Conservation (phyloP, 305 asterid species). For the Fraxinus paxiana region DNA sequence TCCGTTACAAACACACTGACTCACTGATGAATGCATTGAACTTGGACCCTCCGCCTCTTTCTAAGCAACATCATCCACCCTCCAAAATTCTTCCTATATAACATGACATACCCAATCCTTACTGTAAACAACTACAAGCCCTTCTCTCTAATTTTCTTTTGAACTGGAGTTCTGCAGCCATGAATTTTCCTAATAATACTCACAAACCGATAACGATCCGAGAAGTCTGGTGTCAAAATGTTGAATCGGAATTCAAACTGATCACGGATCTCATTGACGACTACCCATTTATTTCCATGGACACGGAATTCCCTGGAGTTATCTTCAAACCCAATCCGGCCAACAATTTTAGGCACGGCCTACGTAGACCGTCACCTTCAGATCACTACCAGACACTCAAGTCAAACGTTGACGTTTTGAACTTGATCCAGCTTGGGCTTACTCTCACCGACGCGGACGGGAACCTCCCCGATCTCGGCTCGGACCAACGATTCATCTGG, state of each 20-base stretch:
- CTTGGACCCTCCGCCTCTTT: background rate
- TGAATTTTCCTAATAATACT: background rate
- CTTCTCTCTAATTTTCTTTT: background rate
- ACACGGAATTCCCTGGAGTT: conserved; percentile 82
- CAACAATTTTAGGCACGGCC: conserved; percentile 9
- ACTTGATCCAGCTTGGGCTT: conserved; percentile 60
- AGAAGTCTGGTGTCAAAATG: conserved; percentile 64
- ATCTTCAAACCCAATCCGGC: conserved; percentile 39
- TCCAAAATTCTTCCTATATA: background rate
- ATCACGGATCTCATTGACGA: conserved; percentile 45
- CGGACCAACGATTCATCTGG: conserved; percentile 46
- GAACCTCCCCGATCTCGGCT: conserved; percentile 52
- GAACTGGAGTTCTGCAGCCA: background rate
- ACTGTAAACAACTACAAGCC: background rate
- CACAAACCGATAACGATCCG: conserved; percentile 37
- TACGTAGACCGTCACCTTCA: conserved; percentile 21
- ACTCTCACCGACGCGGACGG: conserved; percentile 60
- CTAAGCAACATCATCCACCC: background rate
- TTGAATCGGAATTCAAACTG: conserved; percentile 52
- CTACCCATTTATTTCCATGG: conserved; percentile 67
- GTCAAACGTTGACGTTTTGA: conserved; percentile 61
- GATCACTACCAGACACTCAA: conserved; percentile 53
- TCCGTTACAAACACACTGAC: background rate
- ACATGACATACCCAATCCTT: background rate
- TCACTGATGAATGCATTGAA: background rate